Percentiles rank a stretch among this genome's conserved stretches.
These are phyloP conservation scores for Cymbopogon flexuosus DNA, from an alignment of 202 grass and related monocot genomes.

Conservation along the genomic window DNA sequence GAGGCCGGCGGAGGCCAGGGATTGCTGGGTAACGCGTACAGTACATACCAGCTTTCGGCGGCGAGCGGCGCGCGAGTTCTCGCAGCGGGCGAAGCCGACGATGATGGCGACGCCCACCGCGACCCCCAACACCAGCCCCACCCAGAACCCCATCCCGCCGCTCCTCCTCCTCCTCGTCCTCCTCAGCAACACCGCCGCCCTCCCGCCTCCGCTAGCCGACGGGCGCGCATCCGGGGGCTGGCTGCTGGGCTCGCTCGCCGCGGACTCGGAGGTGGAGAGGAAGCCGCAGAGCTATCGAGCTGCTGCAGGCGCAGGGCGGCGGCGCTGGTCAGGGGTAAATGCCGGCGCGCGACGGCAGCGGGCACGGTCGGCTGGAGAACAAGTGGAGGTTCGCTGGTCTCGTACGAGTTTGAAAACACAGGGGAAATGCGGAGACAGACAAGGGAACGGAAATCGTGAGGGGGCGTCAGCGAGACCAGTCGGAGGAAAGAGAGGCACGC, in stretches of 20 bases:
- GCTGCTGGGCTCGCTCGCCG: neutral
- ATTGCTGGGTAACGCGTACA: neutral
- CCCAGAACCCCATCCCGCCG: conserved; percentile 51
- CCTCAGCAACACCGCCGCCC: neutral
- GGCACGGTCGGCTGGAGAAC: neutral
- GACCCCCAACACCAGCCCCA: conserved; percentile 58
- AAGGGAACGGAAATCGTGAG: conserved; percentile 31
- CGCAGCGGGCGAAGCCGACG: conserved; percentile 56
- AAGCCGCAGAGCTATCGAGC: neutral
- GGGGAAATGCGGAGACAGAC: neutral
- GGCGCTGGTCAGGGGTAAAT: neutral
- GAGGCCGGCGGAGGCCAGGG: neutral
- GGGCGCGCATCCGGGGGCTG: conserved; percentile 16
- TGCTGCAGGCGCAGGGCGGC: neutral
- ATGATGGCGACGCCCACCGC: conserved; percentile 56
- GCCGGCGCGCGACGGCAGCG: conserved; percentile 31
- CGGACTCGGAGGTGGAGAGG: neutral
- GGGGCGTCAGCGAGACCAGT: neutral
- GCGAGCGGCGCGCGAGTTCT: conserved; percentile 52
- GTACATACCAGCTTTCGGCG: conserved; percentile 56
- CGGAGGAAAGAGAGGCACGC: neutral
- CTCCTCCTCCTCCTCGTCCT: neutral
- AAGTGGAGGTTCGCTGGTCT: conserved; percentile 9
- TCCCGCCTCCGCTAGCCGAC: neutral
- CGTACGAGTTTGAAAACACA: conserved; percentile 19